These are phyloP conservation scores for Pyrenophora graminea DNA, from an alignment of 2,329 filamentous ascomycete genomes.

Conservation along the genomic window DNA sequence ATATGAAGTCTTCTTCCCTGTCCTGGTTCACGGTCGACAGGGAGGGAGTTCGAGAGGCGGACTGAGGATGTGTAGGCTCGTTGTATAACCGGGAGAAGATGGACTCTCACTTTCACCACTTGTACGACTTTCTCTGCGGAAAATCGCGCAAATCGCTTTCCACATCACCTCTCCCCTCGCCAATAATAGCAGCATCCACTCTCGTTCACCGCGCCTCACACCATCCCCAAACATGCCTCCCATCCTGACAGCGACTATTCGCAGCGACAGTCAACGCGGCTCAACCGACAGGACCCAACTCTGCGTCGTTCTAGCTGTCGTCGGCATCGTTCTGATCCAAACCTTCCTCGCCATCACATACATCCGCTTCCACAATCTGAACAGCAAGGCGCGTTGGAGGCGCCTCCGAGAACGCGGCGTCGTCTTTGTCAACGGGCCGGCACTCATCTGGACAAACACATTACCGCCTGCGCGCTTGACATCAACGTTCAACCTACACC, in stretches of 20 bases:
- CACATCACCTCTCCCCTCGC: too few relatives aligned
- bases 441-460: slow-evolving; percentile 18
- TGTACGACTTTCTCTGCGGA: too few relatives aligned
- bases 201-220: not conserved
- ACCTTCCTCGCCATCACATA: not conserved
- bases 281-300: slow-evolving; percentile 9
- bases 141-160: too few relatives aligned
- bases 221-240: not conserved
- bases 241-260: not conserved
- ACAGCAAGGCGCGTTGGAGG: slow-evolving; percentile 19
- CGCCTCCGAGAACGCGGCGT: slow-evolving; percentile 14
- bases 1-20: too few relatives aligned
- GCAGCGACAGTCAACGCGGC: not conserved
- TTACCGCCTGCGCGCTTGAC: slow-evolving; percentile 8
- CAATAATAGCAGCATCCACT: too few relatives aligned
- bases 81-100: too few relatives aligned
- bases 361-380: slow-evolving; percentile 5
- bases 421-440: slow-evolving; percentile 15
- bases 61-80: too few relatives aligned
- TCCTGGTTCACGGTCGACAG: too few relatives aligned
- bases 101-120: too few relatives aligned
- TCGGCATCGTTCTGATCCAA: slow-evolving; percentile 8
- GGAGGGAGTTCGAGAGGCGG: too few relatives aligned
- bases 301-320: slow-evolving; percentile 5
- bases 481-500: slow-evolving; percentile 13